Evolutionary conservation across 2,329 filamentous ascomycete species (phyloP), one percentile per base, ranked within the genome.

Genomic region (Capronia coronata): DNA sequence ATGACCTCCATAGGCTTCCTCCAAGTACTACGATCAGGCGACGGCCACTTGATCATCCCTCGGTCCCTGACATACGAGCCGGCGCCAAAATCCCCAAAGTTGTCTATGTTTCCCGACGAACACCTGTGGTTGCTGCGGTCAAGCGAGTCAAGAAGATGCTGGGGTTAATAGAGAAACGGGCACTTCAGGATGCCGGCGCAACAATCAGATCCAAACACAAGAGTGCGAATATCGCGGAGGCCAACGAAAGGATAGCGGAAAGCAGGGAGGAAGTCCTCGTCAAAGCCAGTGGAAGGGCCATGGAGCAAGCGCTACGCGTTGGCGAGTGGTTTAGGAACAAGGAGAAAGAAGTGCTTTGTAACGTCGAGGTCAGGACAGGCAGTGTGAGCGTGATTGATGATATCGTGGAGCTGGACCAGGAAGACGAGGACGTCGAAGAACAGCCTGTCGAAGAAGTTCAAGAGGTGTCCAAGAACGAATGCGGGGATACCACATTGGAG

Each of bases 331-430:
- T 83, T 57, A 43, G 46, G 6, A 51, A 43, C 21, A 72, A 76
- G 62, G 70, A 73, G 48, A 70, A 76, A 56, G 69, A 66, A 35
- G 69, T 71, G 46, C 64, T 68, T 52, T 81, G 73, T 62, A 61
- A 59, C 5, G 76, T 82, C 2, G 67, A 65, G 41, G 65, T 82
- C 32, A 71, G 70, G 60, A 78, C 77, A 54, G 78, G 78, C 21
- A 78, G 68, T 62, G 74, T 79, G 40, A 65, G 72, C 48, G 77
- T 77, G 38, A 72, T 83, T 47, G 80, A 83, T 68, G 79, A 83
- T 69, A 71, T 83, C 46, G 70, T 75, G 23, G 67, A 69, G 45
- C 64, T 68, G 40, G 65, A 66, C 19, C 47, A 54, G 34, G 59
- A 58, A n/a, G 55, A 51, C 14, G 34, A 58, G n/a, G 59, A 58